Evolutionary conservation across 352 stramenopile species (phyloP), one percentile per base, ranked within the genome.

Genomic region (Globisporangium spiculum): DNA sequence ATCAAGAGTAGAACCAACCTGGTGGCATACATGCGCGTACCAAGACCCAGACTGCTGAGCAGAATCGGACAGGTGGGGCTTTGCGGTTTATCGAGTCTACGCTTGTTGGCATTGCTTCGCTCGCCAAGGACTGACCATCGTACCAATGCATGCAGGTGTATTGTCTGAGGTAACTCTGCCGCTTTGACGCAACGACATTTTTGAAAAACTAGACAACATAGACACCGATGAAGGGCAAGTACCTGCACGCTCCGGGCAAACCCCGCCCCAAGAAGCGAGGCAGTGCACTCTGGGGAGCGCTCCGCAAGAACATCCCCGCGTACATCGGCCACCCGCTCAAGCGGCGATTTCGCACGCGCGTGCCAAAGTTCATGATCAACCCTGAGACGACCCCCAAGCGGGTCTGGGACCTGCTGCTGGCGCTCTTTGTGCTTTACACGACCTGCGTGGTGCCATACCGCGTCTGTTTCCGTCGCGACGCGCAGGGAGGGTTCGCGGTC

Each of bases 381-480:
- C 87, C 87, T 0, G 81, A 92, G 38, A 75, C 77, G 27, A 70
- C 64, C 8, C 30, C 36, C 22, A 95, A 95, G 68, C 71, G 81
- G 44, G 66, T 77, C 41, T 95, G 87, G 87, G 87, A 93, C 56
- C 18, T 91, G 5, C 36, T 91, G 48, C 71, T 95, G 22, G 86
- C 75, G 22, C 60, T 63, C 10, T 89, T 83, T 55, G 87, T 95
- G 63, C 52, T 93, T 18, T 95, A 95, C 66, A 95, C 84, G 56
- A 90, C 87, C 0, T 78, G 75, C 27, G 60, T 93, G 20, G 87
- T 95, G 14, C 85, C 87, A 0, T 93, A 92, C 54, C 81, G 87
- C 32, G 85, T 95, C 20, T 93, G 85, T 56, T 95, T 95, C 65
- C 76, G 81, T 57, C 75, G 76, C 0, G 85, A 95, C 30, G 85